These are phyloP conservation scores for Myrica gale DNA, from an alignment of 306 rosid species.

Conservation along the genomic window DNA sequence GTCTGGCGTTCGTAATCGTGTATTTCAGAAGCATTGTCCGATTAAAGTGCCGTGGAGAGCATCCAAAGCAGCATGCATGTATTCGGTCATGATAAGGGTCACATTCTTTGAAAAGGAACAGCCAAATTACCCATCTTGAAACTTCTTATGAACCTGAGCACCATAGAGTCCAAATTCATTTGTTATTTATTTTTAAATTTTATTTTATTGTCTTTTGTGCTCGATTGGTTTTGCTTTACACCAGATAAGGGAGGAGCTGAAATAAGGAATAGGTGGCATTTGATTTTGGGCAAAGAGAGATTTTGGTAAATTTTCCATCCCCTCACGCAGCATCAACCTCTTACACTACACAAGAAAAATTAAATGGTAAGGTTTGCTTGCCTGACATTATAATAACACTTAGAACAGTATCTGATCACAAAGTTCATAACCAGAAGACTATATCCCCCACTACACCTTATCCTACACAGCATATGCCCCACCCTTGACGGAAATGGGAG, in stretches of 20 bases:
- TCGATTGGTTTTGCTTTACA: no score
- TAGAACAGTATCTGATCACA: neutral
- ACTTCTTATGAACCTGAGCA: slow-evolving; percentile 2
- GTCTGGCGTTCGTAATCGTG: neutral
- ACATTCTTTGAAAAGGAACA: slow-evolving; percentile 9
- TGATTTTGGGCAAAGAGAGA: neutral
- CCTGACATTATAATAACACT: neutral
- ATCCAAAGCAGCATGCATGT: neutral
- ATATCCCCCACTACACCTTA: no score
- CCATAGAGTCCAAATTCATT: slow-evolving; percentile 21
- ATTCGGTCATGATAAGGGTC: slow-evolving; percentile 12
- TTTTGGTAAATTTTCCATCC: neutral
- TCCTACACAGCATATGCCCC: no score
- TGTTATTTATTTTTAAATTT: neutral
- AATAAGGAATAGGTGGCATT: no score
- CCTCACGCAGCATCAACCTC: neutral
- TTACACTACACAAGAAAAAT: neutral
- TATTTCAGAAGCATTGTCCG: no score
- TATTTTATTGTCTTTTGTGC: neutral
- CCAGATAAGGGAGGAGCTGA: no score
- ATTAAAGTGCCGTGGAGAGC: no score
- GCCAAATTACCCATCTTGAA: neutral
- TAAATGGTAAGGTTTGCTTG: neutral
- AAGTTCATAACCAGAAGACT: no score
- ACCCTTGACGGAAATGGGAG: no score